A percentile compares a stretch with the other conserved stretches of the same genome.
Conservation (phyloP, 2,329 filamentous ascomycete species). For the Diplodia sapinea region DNA sequence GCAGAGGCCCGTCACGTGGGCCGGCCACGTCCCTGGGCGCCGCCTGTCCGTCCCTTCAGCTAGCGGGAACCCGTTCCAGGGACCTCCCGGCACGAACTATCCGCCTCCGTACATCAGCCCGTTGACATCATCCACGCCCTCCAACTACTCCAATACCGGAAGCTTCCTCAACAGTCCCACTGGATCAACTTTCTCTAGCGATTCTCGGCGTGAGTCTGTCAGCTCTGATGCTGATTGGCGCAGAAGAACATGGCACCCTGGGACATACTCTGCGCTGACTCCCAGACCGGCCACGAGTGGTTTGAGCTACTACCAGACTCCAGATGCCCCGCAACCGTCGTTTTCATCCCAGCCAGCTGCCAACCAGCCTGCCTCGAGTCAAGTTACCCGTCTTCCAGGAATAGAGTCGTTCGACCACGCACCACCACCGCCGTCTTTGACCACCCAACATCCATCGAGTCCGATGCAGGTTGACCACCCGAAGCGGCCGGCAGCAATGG, state of each 20-base stretch:
- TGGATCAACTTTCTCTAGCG: slow-evolving; percentile 62
- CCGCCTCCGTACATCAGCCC: slow-evolving; percentile 63
- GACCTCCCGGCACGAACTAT: slow-evolving; percentile 63
- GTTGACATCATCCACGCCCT: slow-evolving; percentile 61
- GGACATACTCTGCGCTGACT: slow-evolving; percentile 66
- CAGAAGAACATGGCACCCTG: slow-evolving; percentile 88
- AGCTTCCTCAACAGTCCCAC: slow-evolving; percentile 72
- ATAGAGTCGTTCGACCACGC: slow-evolving; percentile 90
- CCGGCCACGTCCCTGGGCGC: slow-evolving; percentile 70
- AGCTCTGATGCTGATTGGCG: slow-evolving; percentile 77
- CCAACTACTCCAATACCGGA: slow-evolving; percentile 62
- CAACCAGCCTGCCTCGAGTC: slow-evolving; percentile 59
- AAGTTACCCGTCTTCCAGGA: slow-evolving; percentile 76
- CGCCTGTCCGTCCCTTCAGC: slow-evolving; percentile 83
- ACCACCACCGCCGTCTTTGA: slow-evolving; percentile 66
- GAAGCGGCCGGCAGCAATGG: slow-evolving; percentile 49
- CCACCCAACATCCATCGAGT: slow-evolving; percentile 69
- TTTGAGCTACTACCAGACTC: slow-evolving; percentile 75
- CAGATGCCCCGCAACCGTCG: slow-evolving; percentile 65
- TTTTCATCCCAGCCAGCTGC: slow-evolving; percentile 46
- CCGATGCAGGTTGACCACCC: slow-evolving; percentile 77
- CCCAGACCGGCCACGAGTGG: slow-evolving; percentile 72
- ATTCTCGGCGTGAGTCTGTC: slow-evolving; percentile 70
- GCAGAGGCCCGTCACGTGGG: slow-evolving; percentile 73
- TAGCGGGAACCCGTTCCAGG: slow-evolving; percentile 70